Percentiles rank a stretch among this genome's conserved stretches.
Conservation (phyloP, 2,329 filamentous ascomycete genomes). For the Fusarium sp. region DNA sequence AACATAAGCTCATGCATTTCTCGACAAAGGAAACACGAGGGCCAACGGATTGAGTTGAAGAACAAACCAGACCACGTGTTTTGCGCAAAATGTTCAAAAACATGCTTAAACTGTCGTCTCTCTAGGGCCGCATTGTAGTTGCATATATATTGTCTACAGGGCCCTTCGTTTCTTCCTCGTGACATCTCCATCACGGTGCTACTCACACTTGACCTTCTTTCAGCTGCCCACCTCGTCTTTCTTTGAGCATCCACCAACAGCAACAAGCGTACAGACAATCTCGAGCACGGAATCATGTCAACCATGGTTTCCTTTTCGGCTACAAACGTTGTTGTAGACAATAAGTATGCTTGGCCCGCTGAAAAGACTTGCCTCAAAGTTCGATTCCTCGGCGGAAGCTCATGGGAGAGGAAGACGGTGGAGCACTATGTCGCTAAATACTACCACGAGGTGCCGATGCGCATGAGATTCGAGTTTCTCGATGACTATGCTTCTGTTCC, state of each 20-base stretch:
- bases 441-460: neutral
- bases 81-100: neutral
- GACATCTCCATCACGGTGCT: neutral
- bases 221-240: neutral
- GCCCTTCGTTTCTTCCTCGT: neutral
- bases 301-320: neutral
- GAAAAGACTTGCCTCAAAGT: neutral
- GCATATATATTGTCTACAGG: neutral
- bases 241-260: neutral
- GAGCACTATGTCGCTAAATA: neutral
- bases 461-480: neutral
- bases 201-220: neutral
- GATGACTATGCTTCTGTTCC: neutral
- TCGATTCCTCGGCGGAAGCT: neutral
- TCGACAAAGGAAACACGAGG: neutral
- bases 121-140: too few species aligned
- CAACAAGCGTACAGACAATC: neutral
- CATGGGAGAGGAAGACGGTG: neutral
- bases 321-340: neutral
- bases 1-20: neutral
- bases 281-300: neutral
- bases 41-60: neutral
- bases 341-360: neutral
- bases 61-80: neutral
- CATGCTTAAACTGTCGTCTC: neutral